phyloP scores from a whole-genome alignment of 2,329 filamentous ascomycete genomes.

The Botryosphaeria dothidea region DNA sequence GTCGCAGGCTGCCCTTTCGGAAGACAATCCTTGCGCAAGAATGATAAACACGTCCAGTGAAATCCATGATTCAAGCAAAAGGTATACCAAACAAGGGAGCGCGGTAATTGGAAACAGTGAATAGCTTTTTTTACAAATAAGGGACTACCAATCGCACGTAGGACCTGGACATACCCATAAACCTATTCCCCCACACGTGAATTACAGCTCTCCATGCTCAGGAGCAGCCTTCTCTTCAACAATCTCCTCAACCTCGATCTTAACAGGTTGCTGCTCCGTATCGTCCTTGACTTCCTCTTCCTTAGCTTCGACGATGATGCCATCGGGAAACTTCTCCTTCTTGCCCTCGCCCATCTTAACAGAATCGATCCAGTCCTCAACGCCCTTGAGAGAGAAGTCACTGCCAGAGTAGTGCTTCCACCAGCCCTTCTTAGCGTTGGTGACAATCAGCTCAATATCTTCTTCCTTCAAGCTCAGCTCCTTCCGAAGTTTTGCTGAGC shows the following conservation, averaged over 20 bases:
- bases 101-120: too few relatives aligned
- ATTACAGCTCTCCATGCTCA: slow-evolving; percentile 32
- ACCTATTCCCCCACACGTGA: not conserved
- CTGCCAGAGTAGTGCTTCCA: slow-evolving; percentile 70
- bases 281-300: slow-evolving; percentile 28
- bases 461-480: slow-evolving; percentile 61
- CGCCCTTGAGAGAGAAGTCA: slow-evolving; percentile 57
- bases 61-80: too few relatives aligned
- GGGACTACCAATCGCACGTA: not conserved
- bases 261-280: slow-evolving; percentile 30
- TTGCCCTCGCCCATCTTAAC: slow-evolving; percentile 84
- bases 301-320: slow-evolving; percentile 33
- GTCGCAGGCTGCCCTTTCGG: too few relatives aligned
- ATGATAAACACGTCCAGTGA: too few relatives aligned
- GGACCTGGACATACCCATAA: not conserved
- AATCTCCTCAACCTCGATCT: slow-evolving; percentile 36
- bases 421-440: slow-evolving; percentile 86
- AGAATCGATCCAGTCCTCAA: slow-evolving; percentile 88
- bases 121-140: too few relatives aligned
- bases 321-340: slow-evolving; percentile 69
- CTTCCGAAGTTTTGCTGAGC: slow-evolving; percentile 56
- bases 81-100: too few relatives aligned
- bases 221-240: slow-evolving; percentile 22
- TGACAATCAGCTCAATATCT: slow-evolving; percentile 71
- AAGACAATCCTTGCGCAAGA: too few relatives aligned